These are phyloP conservation scores for Pseudohalonectria lignicola DNA, from an alignment of 2,329 filamentous ascomycete genomes.

Conservation along the genomic window DNA sequence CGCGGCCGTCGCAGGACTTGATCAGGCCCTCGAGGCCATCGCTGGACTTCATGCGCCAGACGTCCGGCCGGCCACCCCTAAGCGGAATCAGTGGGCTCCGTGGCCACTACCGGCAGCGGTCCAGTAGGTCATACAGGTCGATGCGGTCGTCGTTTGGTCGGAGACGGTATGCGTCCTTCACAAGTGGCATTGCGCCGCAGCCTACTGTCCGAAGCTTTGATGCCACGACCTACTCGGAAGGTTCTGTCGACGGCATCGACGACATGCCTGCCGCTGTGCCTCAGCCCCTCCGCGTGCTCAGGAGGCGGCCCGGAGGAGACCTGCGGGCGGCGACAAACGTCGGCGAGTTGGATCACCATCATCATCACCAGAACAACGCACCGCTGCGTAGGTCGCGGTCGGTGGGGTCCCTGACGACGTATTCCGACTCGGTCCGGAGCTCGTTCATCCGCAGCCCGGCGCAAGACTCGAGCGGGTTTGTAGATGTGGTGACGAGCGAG, in stretches of 20 bases:
- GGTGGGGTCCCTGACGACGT: conserved; percentile 47
- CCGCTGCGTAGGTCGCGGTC: conserved; percentile 43
- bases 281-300: conserved; percentile 50
- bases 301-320: conserved; percentile 65
- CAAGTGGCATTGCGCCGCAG: conserved; percentile 39
- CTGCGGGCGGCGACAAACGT: conserved; percentile 57
- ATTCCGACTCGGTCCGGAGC: conserved; percentile 48
- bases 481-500: conserved; percentile 31
- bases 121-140: conserved; percentile 36
- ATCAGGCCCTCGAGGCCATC: conserved; percentile 7
- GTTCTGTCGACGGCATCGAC: conserved; percentile 36
- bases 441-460: conserved; percentile 37
- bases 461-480: conserved; percentile 27
- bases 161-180: conserved; percentile 47
- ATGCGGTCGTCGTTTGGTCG: conserved; percentile 41
- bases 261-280: conserved; percentile 31
- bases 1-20: conserved; percentile 19
- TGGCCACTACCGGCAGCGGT: conserved; percentile 33
- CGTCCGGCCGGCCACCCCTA: conserved; percentile 19
- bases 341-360: conserved; percentile 43
- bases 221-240: conserved; percentile 43
- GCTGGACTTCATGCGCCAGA: conserved; percentile 15
- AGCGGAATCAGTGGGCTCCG: conserved; percentile 20
- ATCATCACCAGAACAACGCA: too few species aligned
- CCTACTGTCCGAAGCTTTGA: conserved; percentile 50